Conservation (phyloP, 345 rosid species). For the Boechera stricta region DNA sequence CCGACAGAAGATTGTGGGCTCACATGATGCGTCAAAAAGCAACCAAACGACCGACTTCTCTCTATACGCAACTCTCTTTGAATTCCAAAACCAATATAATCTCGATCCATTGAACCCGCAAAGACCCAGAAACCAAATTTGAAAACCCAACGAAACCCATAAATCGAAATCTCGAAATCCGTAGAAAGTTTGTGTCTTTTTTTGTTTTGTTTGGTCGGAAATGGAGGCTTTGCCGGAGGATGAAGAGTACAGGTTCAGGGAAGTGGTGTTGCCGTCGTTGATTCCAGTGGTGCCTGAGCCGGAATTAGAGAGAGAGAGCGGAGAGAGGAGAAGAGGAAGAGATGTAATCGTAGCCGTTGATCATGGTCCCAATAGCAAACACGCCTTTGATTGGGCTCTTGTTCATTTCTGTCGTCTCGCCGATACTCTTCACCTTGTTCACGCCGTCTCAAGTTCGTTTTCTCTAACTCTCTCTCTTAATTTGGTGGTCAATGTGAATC, state of each 20-base stretch:
- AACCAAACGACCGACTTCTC: constrained; percentile 16
- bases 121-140: constrained; percentile 21
- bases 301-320: constrained; percentile 73
- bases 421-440: constrained; percentile 85
- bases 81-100: constrained; percentile 8
- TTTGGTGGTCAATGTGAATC: constrained; percentile 2
- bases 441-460: constrained; percentile 72
- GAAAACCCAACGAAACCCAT: constrained; percentile 7
- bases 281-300: constrained; percentile 60
- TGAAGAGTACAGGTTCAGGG: constrained; percentile 72
- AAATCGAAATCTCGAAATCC: neutral
- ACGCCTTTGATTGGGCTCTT: constrained; percentile 53
- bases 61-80: constrained; percentile 31
- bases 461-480: neutral
- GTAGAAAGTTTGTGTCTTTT: neutral
- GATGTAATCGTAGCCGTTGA: constrained; percentile 47
- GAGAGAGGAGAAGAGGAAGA: constrained; percentile 61
- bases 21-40: constrained; percentile 38
- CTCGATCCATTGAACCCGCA: constrained; percentile 22
- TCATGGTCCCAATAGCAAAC: constrained; percentile 48
- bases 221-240: constrained; percentile 67
- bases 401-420: constrained; percentile 81
- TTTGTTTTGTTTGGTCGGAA: neutral
- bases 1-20: constrained; percentile 34
- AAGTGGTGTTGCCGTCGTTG: constrained; percentile 65